Evolutionary conservation across 768 basidiomycete species (phyloP), one percentile per base, ranked within the genome.

Genomic region (Tricholoma hemisulphureum): DNA sequence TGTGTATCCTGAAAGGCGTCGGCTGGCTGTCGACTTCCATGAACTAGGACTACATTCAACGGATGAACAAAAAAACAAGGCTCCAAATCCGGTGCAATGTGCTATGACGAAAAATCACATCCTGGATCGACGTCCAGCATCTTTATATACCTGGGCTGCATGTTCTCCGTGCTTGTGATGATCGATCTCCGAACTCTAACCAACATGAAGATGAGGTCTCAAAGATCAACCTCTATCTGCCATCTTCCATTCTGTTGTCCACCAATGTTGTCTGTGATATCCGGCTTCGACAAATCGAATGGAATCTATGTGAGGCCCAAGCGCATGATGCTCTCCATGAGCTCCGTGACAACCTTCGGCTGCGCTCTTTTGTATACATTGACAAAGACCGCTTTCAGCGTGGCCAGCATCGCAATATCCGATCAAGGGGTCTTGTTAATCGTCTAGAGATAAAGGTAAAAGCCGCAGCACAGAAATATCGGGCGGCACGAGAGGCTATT

Each of bases 121-220:
- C 56, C 5, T 57, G 56, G 56, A 41, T 57, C 37, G 26, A 32
- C 23, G 50, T 51, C 6, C 46, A 57, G 23, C 56, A 57, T 57
- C 29, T 48, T 9, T 56, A 57, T 39, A 48, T 57, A 1, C 46
- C 31, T n/a, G 14, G 2, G 9, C 34, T 57, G 43, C 41, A 50
- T 41, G 20, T 50, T n/a, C 28, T 50, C 5, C 26, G 13, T 50
- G 21, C 49, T 32, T 13, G 11, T 4, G 20, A 32, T 29, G 24
- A 50, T 50, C 49, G 29, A 32, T 32, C 49, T n/a, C n/a, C n/a
- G 13, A 14, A 50, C 7, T 32, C 49, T 50, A 32, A 28, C 28
- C 4, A 50, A 50, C 49, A 32, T 20, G 49, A 29, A 23, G 41
- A 43, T 18, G 41, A 43, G 11, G 41, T 43, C 21, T 3, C 20